Evolutionary conservation across 192 early-diverging fungal species (phyloP).

Genomic region (Entomortierella lignicola): DNA sequence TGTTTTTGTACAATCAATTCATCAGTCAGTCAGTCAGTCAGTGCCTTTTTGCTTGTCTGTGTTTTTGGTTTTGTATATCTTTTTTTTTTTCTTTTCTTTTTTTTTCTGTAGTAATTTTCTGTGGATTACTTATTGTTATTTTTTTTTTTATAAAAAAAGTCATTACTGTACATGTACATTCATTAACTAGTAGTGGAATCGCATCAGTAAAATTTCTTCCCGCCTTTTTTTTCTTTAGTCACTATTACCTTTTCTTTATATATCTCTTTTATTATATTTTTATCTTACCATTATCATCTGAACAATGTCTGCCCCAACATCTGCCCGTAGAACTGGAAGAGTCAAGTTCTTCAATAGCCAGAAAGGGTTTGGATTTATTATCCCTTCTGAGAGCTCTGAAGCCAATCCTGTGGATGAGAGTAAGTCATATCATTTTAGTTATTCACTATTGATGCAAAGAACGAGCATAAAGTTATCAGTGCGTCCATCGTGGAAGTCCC

Average conservation of each 20-base stretch:
- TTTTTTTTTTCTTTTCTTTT: background rate
- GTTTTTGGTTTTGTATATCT: conserved; percentile 2
- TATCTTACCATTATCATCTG: no score
- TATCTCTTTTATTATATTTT: background rate
- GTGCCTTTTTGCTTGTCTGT: conserved; percentile 11
- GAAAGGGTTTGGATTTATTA: conserved; percentile 93
- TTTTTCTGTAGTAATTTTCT: background rate
- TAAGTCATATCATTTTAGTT: no score
- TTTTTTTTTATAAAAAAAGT: background rate
- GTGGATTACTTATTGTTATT: background rate
- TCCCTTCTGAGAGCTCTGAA: conserved; percentile 71
- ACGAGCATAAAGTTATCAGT: no score
- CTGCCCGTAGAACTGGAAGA: conserved; percentile 63
- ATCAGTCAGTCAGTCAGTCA: conserved; percentile 25
- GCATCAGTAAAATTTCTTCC: background rate
- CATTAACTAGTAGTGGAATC: background rate
- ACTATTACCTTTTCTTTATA: background rate
- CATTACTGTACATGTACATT: background rate
- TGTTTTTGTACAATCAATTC: background rate
- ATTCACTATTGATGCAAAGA: no score
- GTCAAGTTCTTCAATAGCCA: conserved; percentile 92
- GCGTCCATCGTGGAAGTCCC: no score
- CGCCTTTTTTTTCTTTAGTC: no score
- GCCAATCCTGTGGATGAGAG: conserved; percentile 78
- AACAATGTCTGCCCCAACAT: conserved; percentile 45